A percentile compares a stretch with the other conserved stretches of the same genome.
Conservation (phyloP, 345 rosid genomes). For the Erodium maritimum region DNA sequence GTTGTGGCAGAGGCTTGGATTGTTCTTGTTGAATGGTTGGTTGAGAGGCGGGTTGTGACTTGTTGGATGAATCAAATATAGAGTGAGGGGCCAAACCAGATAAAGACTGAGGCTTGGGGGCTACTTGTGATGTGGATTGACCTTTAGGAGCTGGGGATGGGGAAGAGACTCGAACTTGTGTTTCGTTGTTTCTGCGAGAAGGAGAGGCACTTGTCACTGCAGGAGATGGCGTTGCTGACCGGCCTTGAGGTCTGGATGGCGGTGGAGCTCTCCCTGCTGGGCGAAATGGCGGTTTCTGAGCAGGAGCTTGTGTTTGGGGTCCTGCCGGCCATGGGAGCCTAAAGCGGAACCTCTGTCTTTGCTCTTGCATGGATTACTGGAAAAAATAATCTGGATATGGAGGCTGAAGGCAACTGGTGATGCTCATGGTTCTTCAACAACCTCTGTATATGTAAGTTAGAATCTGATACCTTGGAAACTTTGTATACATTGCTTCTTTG, state of each 20-base stretch:
- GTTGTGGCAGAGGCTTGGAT: background rate
- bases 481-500: conserved; percentile 13
- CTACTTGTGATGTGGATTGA: conserved; percentile 11
- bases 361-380: conserved; percentile 24
- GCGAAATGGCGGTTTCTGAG: conserved; percentile 33
- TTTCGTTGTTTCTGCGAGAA: conserved; percentile 5
- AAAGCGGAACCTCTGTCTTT: conserved; percentile 35
- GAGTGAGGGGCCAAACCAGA: conserved; percentile 9
- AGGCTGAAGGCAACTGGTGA: too few relatives aligned
- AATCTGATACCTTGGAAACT: conserved; percentile 29
- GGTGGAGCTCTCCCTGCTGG: conserved; percentile 28
- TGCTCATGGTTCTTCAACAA: too few relatives aligned
- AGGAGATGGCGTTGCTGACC: conserved; percentile 11
- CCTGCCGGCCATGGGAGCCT: conserved; percentile 41
- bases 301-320: conserved; percentile 8
- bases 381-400: too few relatives aligned
- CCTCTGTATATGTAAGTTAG: conserved; percentile 12
- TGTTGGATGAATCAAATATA: too few relatives aligned
- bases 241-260: conserved; percentile 12
- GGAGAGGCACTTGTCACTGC: conserved; percentile 8
- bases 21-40: too few relatives aligned
- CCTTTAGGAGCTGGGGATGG: conserved; percentile 11
- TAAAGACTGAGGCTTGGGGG: conserved; percentile 20
- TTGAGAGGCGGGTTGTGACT: too few relatives aligned
- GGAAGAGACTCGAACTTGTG: conserved; percentile 8